Percentiles rank a stretch among this genome's conserved stretches.
Evolutionary conservation across 2,329 filamentous ascomycete genomes (phyloP).

Genomic region (Emmonsia crescens): DNA sequence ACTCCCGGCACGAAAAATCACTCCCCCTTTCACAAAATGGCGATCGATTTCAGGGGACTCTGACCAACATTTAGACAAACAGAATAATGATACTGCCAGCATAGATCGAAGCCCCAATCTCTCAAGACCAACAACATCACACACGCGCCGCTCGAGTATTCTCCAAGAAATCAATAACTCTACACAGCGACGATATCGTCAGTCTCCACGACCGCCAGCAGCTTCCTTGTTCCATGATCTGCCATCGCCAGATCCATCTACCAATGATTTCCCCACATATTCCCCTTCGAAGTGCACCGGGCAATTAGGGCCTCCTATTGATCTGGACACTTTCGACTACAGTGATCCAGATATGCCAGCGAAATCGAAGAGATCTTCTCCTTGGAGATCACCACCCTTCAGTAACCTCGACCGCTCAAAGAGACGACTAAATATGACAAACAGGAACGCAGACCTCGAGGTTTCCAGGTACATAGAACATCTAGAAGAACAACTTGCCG

Average conservation of each 20-base stretch:
- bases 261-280: slow-evolving; percentile 4
- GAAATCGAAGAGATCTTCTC: slow-evolving; percentile 8
- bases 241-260: slow-evolving; percentile 9
- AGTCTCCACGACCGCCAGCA: slow-evolving; percentile 13
- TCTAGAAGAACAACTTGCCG: slow-evolving; percentile 36
- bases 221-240: slow-evolving; percentile 16
- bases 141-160: slow-evolving; percentile 17
- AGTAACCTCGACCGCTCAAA: slow-evolving; percentile 13
- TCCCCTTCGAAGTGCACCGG: not conserved
- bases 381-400: slow-evolving; percentile 10
- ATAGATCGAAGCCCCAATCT: not conserved
- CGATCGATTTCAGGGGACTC: slow-evolving; percentile 8
- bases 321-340: slow-evolving; percentile 2
- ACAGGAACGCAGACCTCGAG: slow-evolving; percentile 26
- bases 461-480: slow-evolving; percentile 39
- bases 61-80: slow-evolving; percentile 15
- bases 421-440: slow-evolving; percentile 11
- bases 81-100: slow-evolving; percentile 8
- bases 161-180: slow-evolving; percentile 24
- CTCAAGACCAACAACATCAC: slow-evolving; percentile 3
- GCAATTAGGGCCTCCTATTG: slow-evolving; percentile 2
- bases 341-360: slow-evolving; percentile 4
- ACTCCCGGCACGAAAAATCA: slow-evolving; percentile 15
- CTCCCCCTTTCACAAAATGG: slow-evolving; percentile 14
- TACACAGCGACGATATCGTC: slow-evolving; percentile 14